phyloP scores from a whole-genome alignment of 1,139 yeast species.

The Insectozyma bohioensis region DNA sequence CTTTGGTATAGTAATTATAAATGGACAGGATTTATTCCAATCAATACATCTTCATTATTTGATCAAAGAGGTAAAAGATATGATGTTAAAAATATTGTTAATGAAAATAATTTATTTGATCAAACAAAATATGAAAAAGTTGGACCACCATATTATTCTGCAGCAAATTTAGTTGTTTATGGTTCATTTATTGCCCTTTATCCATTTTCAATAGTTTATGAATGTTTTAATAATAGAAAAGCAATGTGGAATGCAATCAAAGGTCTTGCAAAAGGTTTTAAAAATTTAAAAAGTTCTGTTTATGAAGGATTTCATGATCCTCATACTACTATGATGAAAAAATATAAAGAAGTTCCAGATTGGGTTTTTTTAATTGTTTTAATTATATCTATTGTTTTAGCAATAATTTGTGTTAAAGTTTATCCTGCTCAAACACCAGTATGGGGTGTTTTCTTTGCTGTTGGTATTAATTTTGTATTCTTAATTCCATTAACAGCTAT shows the following conservation, averaged over 20 bases:
- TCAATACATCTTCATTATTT: constrained; percentile 45
- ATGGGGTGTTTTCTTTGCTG: constrained; percentile 55
- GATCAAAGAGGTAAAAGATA: constrained; percentile 46
- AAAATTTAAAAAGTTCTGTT: constrained; percentile 25
- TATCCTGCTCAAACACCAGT: constrained; percentile 50
- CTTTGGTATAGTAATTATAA: constrained; percentile 51
- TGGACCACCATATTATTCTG: constrained; percentile 60
- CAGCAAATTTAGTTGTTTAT: constrained; percentile 53
- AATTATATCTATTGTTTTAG: constrained; percentile 45
- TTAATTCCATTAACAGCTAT: constrained; percentile 50
- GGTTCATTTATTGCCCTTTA: constrained; percentile 56
- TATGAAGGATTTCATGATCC: constrained; percentile 45
- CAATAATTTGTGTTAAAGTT: constrained; percentile 43
- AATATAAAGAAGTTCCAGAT: constrained; percentile 60
- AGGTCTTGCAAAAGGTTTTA: constrained; percentile 20
- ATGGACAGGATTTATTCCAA: constrained; percentile 53
- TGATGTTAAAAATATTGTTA: constrained; percentile 38
- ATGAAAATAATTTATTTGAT: constrained; percentile 34
- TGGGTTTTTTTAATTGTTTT: constrained; percentile 53
- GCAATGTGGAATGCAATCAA: constrained; percentile 18
- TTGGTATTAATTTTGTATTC: constrained; percentile 53
- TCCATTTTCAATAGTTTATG: constrained; percentile 52
- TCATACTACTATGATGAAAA: constrained; percentile 52
- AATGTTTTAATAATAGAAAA: constrained; percentile 29
- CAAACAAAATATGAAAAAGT: constrained; percentile 35